Base-by-base conservation (phyloP, 2,329 filamentous ascomycete species). In the Colletotrichum gloeosporioides region DNA sequence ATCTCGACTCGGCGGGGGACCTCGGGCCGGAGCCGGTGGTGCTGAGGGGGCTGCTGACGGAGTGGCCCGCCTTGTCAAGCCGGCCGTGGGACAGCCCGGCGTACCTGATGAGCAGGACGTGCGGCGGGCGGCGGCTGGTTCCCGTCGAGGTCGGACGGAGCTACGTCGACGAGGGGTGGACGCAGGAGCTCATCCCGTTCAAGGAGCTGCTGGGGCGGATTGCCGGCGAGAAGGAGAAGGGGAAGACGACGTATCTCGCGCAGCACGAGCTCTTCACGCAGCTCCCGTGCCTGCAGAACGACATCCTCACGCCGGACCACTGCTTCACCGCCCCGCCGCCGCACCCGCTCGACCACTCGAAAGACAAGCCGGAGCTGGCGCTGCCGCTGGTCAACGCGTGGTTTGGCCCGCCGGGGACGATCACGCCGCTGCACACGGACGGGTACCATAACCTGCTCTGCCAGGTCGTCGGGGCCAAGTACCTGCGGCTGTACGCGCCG, bases 351-450 rank as follows among this genome's bases (percentile, higher is more conserved):
- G 68, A 66, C 61, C 36, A 7, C 3, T 39, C 49, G 2, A 53
- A 57, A 0, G 6, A 78, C 67, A 78, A 78, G 39, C 69, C 76
- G 4, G 76, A 77, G 44, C 67, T 77, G 3, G 69, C 32, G 7
- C 31, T 78, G 9, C 76, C 77, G n/a, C 67, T 78, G 6, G 68
- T 98, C 22, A 98, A 99, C 84, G 96, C 95, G 9, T 99, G 97
- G 97, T 94, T 99, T 78, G 97, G 97, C 0, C 97, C 97, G 0
- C 88, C 92, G 0, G 93, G 92, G 66, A 99, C 97, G 1, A 96
- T 98, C 78, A 98, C 96, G 1, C 97, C 97, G 2, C 88, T 99
- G 1, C 97, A 99, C 84, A 98, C 95, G 3, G 97, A 99, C 81
- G 95, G 95, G 2, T 98, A 98, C 83, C 95, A 98, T 82, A 99